These are phyloP conservation scores for Euptelea pleiosperma DNA, from an alignment of 164 flowering plant species.

Conservation along the genomic window DNA sequence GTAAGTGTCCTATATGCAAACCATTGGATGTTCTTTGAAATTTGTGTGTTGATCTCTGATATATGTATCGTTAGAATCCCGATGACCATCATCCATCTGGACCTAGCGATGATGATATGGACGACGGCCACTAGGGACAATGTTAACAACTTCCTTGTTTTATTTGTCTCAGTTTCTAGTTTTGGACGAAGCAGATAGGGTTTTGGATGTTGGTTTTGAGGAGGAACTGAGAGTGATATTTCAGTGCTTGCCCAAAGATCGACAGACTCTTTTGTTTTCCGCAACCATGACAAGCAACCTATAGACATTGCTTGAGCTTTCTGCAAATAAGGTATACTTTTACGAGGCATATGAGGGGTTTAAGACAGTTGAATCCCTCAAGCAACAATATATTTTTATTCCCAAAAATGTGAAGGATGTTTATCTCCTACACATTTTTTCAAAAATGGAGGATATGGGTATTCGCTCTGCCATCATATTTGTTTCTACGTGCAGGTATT, in stretches of 20 bases:
- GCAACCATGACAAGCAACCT: conserved; percentile 86
- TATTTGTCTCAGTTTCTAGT: conserved; percentile 65
- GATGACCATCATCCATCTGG: too few species aligned
- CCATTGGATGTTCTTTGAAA: too few species aligned
- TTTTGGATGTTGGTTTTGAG: conserved; percentile 87
- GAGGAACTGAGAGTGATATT: conserved; percentile 75
- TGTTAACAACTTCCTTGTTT: too few species aligned
- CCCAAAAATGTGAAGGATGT: conserved; percentile 80
- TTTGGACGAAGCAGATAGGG: conserved; percentile 97
- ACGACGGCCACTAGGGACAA: too few species aligned
- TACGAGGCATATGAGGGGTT: conserved; percentile 90
- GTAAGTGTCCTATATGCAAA: too few species aligned
- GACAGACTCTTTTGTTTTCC: conserved; percentile 89
- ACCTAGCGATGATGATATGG: too few species aligned
- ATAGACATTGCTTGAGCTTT: conserved; percentile 67
- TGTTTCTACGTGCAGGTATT: conserved; percentile 82
- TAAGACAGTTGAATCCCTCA: conserved; percentile 83
- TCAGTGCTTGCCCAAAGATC: conserved; percentile 69
- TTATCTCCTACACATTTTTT: conserved; percentile 63
- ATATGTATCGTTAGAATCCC: too few species aligned
- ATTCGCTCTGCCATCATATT: conserved; percentile 85
- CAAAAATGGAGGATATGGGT: conserved; percentile 72
- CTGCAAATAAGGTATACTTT: conserved; percentile 77
- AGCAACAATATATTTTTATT: conserved; percentile 66
- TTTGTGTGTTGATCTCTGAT: too few species aligned